Percentiles rank a stretch among this genome's conserved stretches.
Conservation (phyloP, 169 alveolate genomes). For the Miamiensis avidus region DNA sequence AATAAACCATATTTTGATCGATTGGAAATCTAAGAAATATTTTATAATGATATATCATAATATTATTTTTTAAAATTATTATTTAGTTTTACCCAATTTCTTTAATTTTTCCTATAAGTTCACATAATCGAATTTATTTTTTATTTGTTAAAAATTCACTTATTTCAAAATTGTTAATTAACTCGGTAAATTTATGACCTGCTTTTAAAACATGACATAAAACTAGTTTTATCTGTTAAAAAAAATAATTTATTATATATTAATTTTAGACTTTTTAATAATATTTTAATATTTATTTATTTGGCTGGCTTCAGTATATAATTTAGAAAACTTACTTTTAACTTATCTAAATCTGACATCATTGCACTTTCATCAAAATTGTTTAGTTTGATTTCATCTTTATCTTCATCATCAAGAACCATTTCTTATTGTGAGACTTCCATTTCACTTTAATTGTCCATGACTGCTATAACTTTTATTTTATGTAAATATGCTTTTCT, state of each 20-base stretch:
- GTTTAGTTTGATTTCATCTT: not conserved
- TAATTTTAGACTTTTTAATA: not conserved
- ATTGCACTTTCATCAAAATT: not conserved
- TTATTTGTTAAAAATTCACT: constrained; percentile 1
- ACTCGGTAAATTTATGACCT: constrained; percentile 3
- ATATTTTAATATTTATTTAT: too few species aligned
- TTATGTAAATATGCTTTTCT: too few species aligned
- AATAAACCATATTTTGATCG: constrained; percentile 30
- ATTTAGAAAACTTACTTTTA: not conserved
- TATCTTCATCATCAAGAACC: not conserved
- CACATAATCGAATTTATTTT: not conserved
- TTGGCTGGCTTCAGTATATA: not conserved
- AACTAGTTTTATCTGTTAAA: not conserved
- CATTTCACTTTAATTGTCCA: too few species aligned
- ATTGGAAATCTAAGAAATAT: constrained; percentile 27
- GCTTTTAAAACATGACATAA: not conserved
- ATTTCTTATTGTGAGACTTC: too few species aligned
- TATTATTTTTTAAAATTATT: too few species aligned
- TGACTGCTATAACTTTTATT: too few species aligned
- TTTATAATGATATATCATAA: too few species aligned
- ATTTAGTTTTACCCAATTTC: not conserved
- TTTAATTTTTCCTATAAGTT: not conserved
- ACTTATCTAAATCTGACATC: not conserved
- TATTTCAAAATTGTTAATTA: constrained; percentile 13
- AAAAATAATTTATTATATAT: too few species aligned